These are phyloP conservation scores for Pyrenochaeta sp. DNA, from an alignment of 2,329 filamentous ascomycete species.

Conservation along the genomic window DNA sequence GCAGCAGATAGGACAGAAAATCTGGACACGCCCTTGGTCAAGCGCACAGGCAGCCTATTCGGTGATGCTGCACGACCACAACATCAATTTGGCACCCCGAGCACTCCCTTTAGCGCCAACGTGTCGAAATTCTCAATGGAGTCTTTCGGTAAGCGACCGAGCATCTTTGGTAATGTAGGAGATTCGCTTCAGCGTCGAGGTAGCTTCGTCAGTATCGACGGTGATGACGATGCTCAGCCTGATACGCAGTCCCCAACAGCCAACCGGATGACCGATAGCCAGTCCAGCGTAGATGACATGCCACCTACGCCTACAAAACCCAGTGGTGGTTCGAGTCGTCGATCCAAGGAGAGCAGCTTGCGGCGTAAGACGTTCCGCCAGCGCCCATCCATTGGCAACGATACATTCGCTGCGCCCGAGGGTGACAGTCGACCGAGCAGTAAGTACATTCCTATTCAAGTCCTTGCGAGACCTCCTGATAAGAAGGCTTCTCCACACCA, in stretches of 20 bases:
- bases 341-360: conserved; percentile 61
- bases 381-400: conserved; percentile 55
- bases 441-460: conserved; percentile 45
- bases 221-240: conserved; percentile 67
- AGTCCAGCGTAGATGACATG: conserved; percentile 72
- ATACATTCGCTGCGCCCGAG: conserved; percentile 56
- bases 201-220: conserved; percentile 84
- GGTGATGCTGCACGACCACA: conserved; percentile 70
- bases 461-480: conserved; percentile 30
- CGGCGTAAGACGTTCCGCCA: conserved; percentile 59
- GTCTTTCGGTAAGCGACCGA: conserved; percentile 71
- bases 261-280: conserved; percentile 62
- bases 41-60: conserved; percentile 61
- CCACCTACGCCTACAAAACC: conserved; percentile 96
- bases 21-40: conserved; percentile 55
- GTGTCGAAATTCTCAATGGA: conserved; percentile 69
- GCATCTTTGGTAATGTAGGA: conserved; percentile 68
- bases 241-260: conserved; percentile 64
- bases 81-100: conserved; percentile 79
- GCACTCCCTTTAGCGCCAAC: conserved; percentile 78
- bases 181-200: conserved; percentile 63
- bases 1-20: conserved; percentile 46
- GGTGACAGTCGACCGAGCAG: conserved; percentile 39
- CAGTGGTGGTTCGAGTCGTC: conserved; percentile 53
- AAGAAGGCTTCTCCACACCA: conserved; percentile 45